Evolutionary conservation across 2,329 filamentous ascomycete genomes (phyloP).

Genomic region (Stagonosporopsis cucurbitacearum): DNA sequence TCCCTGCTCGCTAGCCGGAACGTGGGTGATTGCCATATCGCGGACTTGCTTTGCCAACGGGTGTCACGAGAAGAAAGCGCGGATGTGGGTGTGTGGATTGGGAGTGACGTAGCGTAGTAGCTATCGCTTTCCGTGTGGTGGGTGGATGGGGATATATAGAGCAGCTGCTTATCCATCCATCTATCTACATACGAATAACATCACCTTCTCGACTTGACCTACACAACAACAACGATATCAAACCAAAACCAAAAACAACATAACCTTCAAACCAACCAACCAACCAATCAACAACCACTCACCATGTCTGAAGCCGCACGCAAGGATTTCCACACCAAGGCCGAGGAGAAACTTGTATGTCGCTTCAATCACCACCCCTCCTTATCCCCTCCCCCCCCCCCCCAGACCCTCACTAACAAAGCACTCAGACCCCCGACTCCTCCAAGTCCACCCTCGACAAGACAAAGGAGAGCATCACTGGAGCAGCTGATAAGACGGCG

Average conservation of each 20-base stretch:
- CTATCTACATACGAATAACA: conserved; percentile 26
- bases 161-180: conserved; percentile 1
- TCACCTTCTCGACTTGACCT: background rate
- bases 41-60: conserved; percentile 13
- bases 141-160: conserved; percentile 32
- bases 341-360: conserved; percentile 55
- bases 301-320: conserved; percentile 67
- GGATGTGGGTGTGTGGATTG: conserved; percentile 12
- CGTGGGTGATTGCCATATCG: background rate
- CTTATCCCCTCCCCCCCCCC: background rate
- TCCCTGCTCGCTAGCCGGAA: background rate
- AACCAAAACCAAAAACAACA: conserved; percentile 16
- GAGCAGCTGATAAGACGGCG: conserved; percentile 61
- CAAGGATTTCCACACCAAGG: conserved; percentile 66
- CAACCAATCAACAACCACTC: conserved; percentile 38
- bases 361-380: too few species aligned
- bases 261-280: conserved; percentile 24
- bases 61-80: conserved; percentile 12
- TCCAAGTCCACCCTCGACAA: conserved; percentile 68
- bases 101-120: conserved; percentile 44
- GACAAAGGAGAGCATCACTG: conserved; percentile 63
- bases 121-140: background rate
- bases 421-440: conserved; percentile 60
- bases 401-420: background rate
- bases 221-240: too few species aligned